These are phyloP conservation scores for Cyclospora cayetanensis DNA, from an alignment of 169 alveolate species.

Conservation along the genomic window DNA sequence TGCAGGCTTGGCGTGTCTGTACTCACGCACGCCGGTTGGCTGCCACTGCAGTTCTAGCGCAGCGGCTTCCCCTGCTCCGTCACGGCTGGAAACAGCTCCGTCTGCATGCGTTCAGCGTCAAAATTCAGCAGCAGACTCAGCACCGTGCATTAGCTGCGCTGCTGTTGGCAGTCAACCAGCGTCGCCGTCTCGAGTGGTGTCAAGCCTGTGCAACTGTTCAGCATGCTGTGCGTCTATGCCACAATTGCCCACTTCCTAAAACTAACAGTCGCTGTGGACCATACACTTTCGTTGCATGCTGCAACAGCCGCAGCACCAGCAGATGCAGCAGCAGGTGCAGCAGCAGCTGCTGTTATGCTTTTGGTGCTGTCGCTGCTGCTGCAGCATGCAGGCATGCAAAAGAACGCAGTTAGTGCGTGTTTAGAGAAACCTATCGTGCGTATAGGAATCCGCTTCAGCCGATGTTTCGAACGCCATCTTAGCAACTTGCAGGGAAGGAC, in stretches of 20 bases:
- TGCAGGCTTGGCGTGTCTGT: not conserved
- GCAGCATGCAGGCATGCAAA: too few relatives aligned
- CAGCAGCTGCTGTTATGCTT: not conserved
- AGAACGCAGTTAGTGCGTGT: too few relatives aligned
- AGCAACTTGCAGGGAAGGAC: too few relatives aligned
- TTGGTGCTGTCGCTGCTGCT: too few relatives aligned
- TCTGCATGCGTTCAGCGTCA: not conserved
- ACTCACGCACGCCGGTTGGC: not conserved
- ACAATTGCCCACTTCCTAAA: not conserved
- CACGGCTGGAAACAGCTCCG: slow-evolving; percentile 13
- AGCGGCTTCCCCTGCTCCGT: slow-evolving; percentile 1
- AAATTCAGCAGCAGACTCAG: not conserved
- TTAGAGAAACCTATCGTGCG: too few relatives aligned
- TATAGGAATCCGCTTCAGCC: too few relatives aligned
- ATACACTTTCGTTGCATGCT: not conserved
- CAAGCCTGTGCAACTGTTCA: slow-evolving; percentile 3
- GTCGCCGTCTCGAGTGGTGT: not conserved
- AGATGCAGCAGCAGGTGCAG: not conserved
- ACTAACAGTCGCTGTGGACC: not conserved
- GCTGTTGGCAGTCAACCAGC: slow-evolving; percentile 1
- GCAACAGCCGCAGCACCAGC: not conserved
- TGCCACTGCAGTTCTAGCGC: not conserved
- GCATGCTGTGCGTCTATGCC: not conserved
- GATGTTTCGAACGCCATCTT: too few relatives aligned
- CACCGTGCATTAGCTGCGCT: slow-evolving; percentile 10